Evolutionary conservation across 1,139 yeast species (phyloP).

Genomic region (Hemisphaericaspora lyxosophila): DNA sequence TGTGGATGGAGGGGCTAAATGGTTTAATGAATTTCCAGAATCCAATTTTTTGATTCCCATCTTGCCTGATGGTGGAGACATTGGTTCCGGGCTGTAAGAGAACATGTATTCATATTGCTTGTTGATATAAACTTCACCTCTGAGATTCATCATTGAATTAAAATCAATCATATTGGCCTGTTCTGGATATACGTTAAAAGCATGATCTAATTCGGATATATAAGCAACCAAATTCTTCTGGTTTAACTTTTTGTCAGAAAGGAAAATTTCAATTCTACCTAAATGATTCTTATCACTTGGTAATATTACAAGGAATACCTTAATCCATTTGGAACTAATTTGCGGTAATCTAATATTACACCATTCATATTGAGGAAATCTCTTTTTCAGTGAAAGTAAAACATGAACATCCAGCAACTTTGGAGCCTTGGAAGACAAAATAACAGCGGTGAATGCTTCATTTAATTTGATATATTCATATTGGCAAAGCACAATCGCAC

Average conservation of each 20-base stretch:
- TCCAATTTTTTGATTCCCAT: background rate
- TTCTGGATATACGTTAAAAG: conserved; percentile 57
- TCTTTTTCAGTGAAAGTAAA: conserved; percentile 46
- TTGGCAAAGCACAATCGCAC: conserved; percentile 47
- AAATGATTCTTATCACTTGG: conserved; percentile 41
- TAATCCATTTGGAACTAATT: conserved; percentile 54
- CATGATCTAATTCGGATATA: conserved; percentile 40
- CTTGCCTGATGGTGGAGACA: conserved; percentile 4
- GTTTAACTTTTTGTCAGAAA: conserved; percentile 36
- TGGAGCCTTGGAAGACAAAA: conserved; percentile 54
- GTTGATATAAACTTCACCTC: conserved; percentile 51
- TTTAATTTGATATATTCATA: conserved; percentile 52
- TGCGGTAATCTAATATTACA: conserved; percentile 57
- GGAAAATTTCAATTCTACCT: conserved; percentile 53
- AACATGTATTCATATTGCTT: conserved; percentile 36
- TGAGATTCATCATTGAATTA: conserved; percentile 52
- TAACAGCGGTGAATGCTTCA: conserved; percentile 58
- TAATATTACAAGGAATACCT: conserved; percentile 45
- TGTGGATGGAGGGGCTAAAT: conserved; percentile 3
- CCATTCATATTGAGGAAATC: conserved; percentile 52
- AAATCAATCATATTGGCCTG: conserved; percentile 51
- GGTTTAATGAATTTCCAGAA: background rate
- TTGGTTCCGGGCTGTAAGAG: conserved; percentile 9
- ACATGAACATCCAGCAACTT: conserved; percentile 55
- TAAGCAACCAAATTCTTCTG: conserved; percentile 50